Conservation (phyloP, 768 basidiomycete species). For the Amanita fuliginea region DNA sequence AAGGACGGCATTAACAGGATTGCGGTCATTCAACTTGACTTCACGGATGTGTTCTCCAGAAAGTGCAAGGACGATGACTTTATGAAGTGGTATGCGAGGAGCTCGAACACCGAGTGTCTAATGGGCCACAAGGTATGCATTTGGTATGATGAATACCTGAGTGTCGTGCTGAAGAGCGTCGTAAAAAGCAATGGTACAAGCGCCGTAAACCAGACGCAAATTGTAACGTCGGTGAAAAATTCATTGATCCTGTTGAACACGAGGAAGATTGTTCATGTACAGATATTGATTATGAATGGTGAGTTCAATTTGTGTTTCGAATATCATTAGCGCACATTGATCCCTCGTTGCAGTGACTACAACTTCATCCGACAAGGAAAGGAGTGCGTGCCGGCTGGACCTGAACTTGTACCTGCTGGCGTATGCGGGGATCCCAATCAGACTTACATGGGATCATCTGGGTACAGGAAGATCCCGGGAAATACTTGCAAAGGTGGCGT, state of each 20-base stretch:
- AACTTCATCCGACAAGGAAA: slow-evolving; percentile 71
- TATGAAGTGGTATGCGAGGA: slow-evolving; percentile 81
- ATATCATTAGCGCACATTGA: background rate
- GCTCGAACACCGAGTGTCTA: slow-evolving; percentile 58
- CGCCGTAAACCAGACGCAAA: slow-evolving; percentile 74
- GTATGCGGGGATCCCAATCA: slow-evolving; percentile 49
- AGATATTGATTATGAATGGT: slow-evolving; percentile 94
- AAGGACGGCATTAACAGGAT: slow-evolving; percentile 43
- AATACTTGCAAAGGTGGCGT: slow-evolving; percentile 73
- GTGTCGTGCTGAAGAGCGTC: background rate
- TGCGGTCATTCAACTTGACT: slow-evolving; percentile 76
- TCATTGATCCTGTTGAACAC: slow-evolving; percentile 71
- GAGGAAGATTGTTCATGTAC: slow-evolving; percentile 78
- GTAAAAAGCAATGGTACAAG: slow-evolving; percentile 82
- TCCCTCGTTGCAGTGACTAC: slow-evolving; percentile 57
- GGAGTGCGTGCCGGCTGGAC: slow-evolving; percentile 76
- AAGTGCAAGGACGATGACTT: slow-evolving; percentile 68
- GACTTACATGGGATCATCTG: slow-evolving; percentile 79
- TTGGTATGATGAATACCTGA: background rate
- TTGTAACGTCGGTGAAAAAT: slow-evolving; percentile 90
- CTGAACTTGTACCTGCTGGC: slow-evolving; percentile 75
- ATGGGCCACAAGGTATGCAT: slow-evolving; percentile 84
- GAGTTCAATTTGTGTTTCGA: slow-evolving; percentile 1
- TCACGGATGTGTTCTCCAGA: slow-evolving; percentile 51
- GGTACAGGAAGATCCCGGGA: slow-evolving; percentile 87